These are phyloP conservation scores for Psidium friedrichsthalianum DNA, from an alignment of 345 rosid genomes.

Conservation along the genomic window DNA sequence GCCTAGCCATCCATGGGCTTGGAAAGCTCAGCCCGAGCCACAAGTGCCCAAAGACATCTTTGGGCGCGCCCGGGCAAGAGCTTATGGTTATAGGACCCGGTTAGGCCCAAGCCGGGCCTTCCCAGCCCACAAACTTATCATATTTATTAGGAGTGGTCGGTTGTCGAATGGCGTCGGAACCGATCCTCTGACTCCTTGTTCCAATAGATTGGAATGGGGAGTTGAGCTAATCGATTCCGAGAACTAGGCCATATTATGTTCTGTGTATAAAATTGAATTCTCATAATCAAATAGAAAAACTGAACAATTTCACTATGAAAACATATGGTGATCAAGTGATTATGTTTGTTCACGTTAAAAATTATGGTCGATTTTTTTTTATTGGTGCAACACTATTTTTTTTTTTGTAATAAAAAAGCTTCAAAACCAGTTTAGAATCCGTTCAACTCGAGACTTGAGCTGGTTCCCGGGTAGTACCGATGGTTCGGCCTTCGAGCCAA, in stretches of 20 bases:
- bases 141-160: not conserved
- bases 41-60: not conserved
- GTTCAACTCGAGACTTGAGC: not conserved
- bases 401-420: not conserved
- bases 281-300: not conserved
- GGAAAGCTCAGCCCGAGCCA: fast-evolving
- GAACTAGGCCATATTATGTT: not conserved
- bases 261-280: not conserved
- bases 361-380: not conserved
- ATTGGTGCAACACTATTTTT: not conserved
- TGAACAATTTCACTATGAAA: not conserved
- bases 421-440: not conserved
- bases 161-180: fast-evolving
- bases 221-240: not conserved
- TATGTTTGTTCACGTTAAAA: not conserved
- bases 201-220: not conserved
- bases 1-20: not conserved
- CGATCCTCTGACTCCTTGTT: not conserved
- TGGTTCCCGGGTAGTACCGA: not conserved
- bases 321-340: not conserved
- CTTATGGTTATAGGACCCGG: not conserved
- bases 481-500: not conserved
- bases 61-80: not conserved
- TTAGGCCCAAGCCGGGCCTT: not conserved
- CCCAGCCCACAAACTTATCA: not conserved